A percentile compares a stretch with the other conserved stretches of the same genome.
Conservation (phyloP, 2,329 filamentous ascomycete species). For the Fusarium keratoplasticum region DNA sequence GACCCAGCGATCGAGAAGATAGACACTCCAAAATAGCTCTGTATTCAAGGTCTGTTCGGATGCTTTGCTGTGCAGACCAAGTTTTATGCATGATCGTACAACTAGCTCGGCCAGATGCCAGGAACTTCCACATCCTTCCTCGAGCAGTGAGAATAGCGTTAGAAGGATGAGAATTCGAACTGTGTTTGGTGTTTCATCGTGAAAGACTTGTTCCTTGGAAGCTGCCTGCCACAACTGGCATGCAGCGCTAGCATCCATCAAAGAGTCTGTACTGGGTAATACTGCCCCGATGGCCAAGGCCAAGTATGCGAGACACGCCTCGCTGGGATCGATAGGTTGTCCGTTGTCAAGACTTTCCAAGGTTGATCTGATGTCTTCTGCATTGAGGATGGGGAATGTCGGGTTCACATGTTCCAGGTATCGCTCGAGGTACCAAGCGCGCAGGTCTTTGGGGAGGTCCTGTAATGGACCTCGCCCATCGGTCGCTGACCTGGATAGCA, state of each 20-base stretch:
- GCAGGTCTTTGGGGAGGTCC: background rate
- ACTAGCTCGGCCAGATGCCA: background rate
- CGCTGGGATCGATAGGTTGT: background rate
- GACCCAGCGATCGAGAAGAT: background rate
- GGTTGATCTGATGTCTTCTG: background rate
- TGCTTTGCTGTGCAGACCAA: background rate
- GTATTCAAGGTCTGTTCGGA: background rate
- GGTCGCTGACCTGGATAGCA: background rate
- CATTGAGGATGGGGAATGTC: background rate
- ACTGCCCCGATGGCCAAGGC: background rate
- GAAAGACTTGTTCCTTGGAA: background rate
- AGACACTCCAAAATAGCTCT: background rate
- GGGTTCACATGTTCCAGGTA: background rate
- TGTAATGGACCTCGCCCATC: background rate
- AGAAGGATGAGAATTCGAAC: background rate
- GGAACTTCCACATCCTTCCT: background rate
- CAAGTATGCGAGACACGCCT: background rate
- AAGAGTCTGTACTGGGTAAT: background rate
- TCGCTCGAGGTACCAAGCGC: background rate
- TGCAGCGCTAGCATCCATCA: background rate
- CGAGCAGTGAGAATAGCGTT: background rate
- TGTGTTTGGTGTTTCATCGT: background rate
- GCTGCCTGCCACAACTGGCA: background rate
- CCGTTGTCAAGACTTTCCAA: background rate
- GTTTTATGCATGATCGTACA: background rate